Evolutionary conservation across 176 grass and related monocot species (phyloP).

Genomic region (Avena eriantha): DNA sequence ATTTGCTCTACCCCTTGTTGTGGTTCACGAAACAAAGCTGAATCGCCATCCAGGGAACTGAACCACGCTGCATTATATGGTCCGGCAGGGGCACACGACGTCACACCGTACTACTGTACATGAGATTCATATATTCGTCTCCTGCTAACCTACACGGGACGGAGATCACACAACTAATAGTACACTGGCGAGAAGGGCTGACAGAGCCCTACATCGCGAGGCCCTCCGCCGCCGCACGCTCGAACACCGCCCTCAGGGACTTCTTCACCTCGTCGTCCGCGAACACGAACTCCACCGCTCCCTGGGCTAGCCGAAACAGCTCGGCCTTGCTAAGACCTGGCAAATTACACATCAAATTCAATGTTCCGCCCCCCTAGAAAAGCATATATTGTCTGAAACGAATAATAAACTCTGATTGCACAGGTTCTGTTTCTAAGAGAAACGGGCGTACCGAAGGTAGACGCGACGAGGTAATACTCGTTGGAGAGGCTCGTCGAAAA

Average conservation of each 20-base stretch:
- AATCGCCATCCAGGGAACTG: not conserved
- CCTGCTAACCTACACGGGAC: not conserved
- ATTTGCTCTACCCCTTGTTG: not conserved
- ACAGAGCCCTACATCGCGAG: slow-evolving; percentile 21
- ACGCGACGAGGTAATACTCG: slow-evolving; percentile 70
- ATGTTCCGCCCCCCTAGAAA: too few relatives aligned
- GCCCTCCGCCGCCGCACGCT: slow-evolving; percentile 46
- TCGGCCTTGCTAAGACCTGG: slow-evolving; percentile 77
- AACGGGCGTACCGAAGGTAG: slow-evolving; percentile 65
- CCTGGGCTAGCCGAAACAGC: slow-evolving; percentile 69
- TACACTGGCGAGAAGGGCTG: not conserved
- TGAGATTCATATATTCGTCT: not conserved
- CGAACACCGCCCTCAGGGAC: slow-evolving; percentile 57
- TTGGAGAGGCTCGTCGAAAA: slow-evolving; percentile 88
- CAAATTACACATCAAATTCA: not conserved
- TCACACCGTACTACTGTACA: not conserved
- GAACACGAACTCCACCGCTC: slow-evolving; percentile 63
- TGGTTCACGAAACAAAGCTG: not conserved
- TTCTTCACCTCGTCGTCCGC: slow-evolving; percentile 69
- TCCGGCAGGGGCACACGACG: not conserved
- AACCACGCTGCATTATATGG: not conserved
- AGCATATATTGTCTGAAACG: not conserved
- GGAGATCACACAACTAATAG: not conserved
- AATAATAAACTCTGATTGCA: not conserved
- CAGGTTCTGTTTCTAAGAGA: not conserved